phyloP scores from a whole-genome alignment of 371 early-diverging fungal genomes.

The Mortierella sp. region DNA sequence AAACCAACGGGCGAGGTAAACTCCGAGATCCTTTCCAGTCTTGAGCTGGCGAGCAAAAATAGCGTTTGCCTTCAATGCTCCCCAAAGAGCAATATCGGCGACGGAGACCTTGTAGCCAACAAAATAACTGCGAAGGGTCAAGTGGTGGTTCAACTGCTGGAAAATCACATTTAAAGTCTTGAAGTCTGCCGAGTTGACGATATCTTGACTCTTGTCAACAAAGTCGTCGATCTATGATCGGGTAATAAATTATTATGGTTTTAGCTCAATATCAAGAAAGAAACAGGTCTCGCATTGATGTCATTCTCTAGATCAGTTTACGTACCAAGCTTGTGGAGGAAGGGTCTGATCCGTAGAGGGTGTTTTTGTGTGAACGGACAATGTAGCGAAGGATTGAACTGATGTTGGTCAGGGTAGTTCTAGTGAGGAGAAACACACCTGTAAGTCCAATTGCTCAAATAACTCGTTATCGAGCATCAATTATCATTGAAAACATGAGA shows the following conservation, averaged over 20 bases:
- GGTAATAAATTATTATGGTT: neutral
- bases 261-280: neutral
- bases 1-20: conserved; percentile 90
- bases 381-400: conserved; percentile 52
- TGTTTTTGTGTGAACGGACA: conserved; percentile 54
- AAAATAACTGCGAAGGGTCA: conserved; percentile 85
- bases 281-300: neutral
- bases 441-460: neutral
- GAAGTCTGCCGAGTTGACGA: conserved; percentile 75
- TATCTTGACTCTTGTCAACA: conserved; percentile 73
- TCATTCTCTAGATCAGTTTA: neutral
- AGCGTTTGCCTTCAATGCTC: conserved; percentile 85
- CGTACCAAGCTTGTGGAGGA: conserved; percentile 50
- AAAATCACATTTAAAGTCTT: conserved; percentile 77
- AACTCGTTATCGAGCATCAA: neutral
- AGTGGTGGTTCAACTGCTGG: conserved; percentile 79
- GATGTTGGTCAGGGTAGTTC: conserved; percentile 43
- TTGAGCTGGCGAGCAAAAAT: conserved; percentile 86
- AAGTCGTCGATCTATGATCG: conserved; percentile 70
- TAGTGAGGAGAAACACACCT: conserved; percentile 1
- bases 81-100: conserved; percentile 93
- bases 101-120: conserved; percentile 83
- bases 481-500: neutral
- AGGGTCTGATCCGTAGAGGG: conserved; percentile 49
- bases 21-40: conserved; percentile 77